Base-by-base conservation (phyloP, 2,329 filamentous ascomycete genomes). In the Dothideomycetes sp. region DNA sequence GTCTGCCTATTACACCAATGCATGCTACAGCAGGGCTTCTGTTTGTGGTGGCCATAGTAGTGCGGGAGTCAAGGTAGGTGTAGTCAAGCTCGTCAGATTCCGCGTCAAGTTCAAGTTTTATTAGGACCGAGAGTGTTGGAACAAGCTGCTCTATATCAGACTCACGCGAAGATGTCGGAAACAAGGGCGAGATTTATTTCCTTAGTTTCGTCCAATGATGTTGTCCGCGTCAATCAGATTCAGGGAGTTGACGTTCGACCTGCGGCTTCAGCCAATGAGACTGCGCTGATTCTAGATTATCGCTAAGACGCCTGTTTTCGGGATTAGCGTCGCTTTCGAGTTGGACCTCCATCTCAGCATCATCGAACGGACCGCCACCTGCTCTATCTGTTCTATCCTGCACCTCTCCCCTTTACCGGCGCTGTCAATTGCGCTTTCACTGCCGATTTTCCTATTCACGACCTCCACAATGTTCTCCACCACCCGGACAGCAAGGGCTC, bases 1-100 rank as follows among this genome's bases (percentile, higher is more conserved):
- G 83, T 65, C 91, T 87, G 50, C 91, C 89, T 53, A 98, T 93
- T 38, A 96, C 72, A 61, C 87, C 88, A 52, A 98, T 79, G 58
- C 88, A 94, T 61, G 86, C 88, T 62, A 96, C 91, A 27, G 82
- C 85, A 19, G 89, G 66, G 31, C 58, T 58, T 44, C 60, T 81
- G 40, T 60, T 56, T 30, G 66, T 58, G 8, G 30, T 37, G 11
- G 39, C 29, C 39, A 41, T 41, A n/a, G n/a, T n/a, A n/a, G n/a
- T n/a, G n/a, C n/a, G n/a, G n/a, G n/a, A n/a, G n/a, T n/a, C n/a
- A n/a, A n/a, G n/a, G n/a, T n/a, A n/a, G n/a, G n/a, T n/a, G n/a
- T n/a, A n/a, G n/a, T n/a, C n/a, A n/a, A n/a, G n/a, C n/a, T n/a
- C n/a, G n/a, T n/a, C n/a, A n/a, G n/a, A n/a, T n/a, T n/a, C n/a